Evolutionary conservation across 495 filamentous ascomycete species (phyloP), one percentile per base, ranked within the genome.

Genomic region (Astrothelium macrocarpum): DNA sequence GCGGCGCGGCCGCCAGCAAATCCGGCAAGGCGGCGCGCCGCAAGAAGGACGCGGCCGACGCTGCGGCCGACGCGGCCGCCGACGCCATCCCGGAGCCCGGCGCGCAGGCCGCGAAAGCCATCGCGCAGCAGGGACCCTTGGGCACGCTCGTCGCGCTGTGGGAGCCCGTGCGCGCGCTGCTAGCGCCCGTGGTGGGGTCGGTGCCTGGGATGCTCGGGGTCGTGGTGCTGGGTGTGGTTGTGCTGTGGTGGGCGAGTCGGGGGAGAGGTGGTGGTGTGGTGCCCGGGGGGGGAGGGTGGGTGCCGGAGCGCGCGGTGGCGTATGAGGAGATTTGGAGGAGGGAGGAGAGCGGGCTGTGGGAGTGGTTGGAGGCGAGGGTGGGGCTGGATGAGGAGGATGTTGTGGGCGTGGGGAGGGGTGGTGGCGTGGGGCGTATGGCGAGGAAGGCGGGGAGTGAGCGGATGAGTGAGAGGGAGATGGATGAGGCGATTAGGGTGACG

Each of bases 271-370:
- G 53, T 36, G 64, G 62, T 56, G 59, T 69, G 14, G 65, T 64
- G 18, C 32, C 64, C 2, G 42, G 43, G 29, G 67, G 62, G 7
- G 61, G 60, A 43, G 26, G 72, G n/a, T 63, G 69, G 4, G 71
- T 75, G 0, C 82, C 91, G 7, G 85, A 92, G 64, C 82, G 90
- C 5, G 71, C 89, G 20, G 86, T 85, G 28, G 93, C 91, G 5
- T 98, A 97, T 72, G 93, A 97, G 65, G 87, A 96, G 75, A 87
- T 96, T 68, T 98, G 94, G 94, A 81, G 85, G 20, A 77, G 83
- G 20, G 94, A 97, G 70, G 94, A 98, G 71, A 90, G 84, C 67
- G 90, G 92, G 62, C 77, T 98, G 10, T 99, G 95, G 95, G 85
- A 88, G 59, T 99, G 94, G 94, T 78, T 99, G 12, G 94, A 99